Base-by-base conservation (phyloP, 2,329 filamentous ascomycete genomes). In the Sclerotinia spermophila region DNA sequence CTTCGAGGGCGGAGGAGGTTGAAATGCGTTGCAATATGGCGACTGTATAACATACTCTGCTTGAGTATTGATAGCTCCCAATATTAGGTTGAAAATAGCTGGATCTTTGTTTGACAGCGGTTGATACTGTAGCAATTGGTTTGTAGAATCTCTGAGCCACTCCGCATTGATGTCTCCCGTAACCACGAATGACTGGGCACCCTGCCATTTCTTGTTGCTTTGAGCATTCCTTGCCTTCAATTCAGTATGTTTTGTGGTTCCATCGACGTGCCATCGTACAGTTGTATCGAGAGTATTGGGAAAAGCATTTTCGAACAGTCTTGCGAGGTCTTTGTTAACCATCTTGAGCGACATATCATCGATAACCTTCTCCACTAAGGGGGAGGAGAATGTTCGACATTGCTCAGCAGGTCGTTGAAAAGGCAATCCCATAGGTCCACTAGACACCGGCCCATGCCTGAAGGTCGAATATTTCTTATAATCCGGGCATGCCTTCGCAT, bases 21-120 rank as follows among this genome's bases (percentile, higher is more conserved):
- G 96, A 81, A 98, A 99, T 27, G 96, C 96, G 80, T 99, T 98
- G 85, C 96, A 99, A 82, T 98, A 99, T 0, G 96, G 96, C 1
- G 92, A 94, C 77, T 93, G 89, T 73, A 98, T 97, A 56, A 99
- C 92, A 78, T 94, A 98, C 80, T 98, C 95, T 24, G 92, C 87
- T 81, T 99, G 96, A 0, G 96, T 98, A 80, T 97, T 97, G 82
- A 98, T 97, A 56, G 95, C 95, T 33, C 96, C 96, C 1, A 96
- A 83, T 38, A 99, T 93, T 68, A 99, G 83, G 73, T 87, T 90
- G 79, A 90, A 89, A 66, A 99, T 90, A 56, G 86, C 86, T 53
- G 88, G 87, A 78, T 98, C 94, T 74, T 93, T 92, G 77, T 89
- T 92, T 3, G 94, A 92, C 35, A 99, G 84, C 0, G 87, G 83